A percentile compares a stretch with the other conserved stretches of the same genome.
phyloP scores from a whole-genome alignment of 2,329 filamentous ascomycete genomes.

The Neopestalotiopsis sp. region DNA sequence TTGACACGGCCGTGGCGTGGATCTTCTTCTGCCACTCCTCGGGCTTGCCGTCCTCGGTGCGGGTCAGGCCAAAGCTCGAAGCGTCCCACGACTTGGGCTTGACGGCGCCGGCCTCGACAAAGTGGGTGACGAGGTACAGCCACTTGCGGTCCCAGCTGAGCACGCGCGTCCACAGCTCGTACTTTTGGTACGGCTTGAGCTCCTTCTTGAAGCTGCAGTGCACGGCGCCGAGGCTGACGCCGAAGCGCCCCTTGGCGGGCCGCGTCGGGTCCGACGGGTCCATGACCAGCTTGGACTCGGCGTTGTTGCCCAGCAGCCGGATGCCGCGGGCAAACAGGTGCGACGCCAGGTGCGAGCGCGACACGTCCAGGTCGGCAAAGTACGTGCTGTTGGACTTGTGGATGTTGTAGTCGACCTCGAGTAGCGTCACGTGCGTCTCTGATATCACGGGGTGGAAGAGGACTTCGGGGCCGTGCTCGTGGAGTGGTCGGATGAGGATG shows the following conservation, averaged over 20 bases:
- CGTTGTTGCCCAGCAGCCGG: slow-evolving; percentile 54
- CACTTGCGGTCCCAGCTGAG: slow-evolving; percentile 82
- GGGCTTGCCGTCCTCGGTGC: slow-evolving; percentile 40
- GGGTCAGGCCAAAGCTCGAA: slow-evolving; percentile 42
- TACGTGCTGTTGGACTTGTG: slow-evolving; percentile 88
- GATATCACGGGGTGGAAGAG: slow-evolving; percentile 77
- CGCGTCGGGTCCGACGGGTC: slow-evolving; percentile 49
- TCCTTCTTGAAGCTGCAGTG: slow-evolving; percentile 76
- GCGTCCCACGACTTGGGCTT: slow-evolving; percentile 60
- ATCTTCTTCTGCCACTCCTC: slow-evolving; percentile 65
- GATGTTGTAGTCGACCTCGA: slow-evolving; percentile 86
- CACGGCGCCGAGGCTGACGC: slow-evolving; percentile 74
- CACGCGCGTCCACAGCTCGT: slow-evolving; percentile 76
- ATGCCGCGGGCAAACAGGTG: slow-evolving; percentile 68
- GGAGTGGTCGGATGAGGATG: slow-evolving; percentile 53
- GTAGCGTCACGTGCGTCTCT: slow-evolving; percentile 67
- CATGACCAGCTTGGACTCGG: slow-evolving; percentile 52
- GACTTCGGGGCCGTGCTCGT: slow-evolving; percentile 60
- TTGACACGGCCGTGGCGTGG: slow-evolving; percentile 74
- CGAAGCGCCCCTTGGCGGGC: slow-evolving; percentile 58
- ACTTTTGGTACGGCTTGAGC: slow-evolving; percentile 70
- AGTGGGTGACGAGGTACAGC: slow-evolving; percentile 78
- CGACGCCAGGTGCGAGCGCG: slow-evolving; percentile 80
- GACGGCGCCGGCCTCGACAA: slow-evolving; percentile 66
- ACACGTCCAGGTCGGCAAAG: slow-evolving; percentile 84